phyloP scores from a whole-genome alignment of 1,284 basidiomycete genomes.

The Malassezia equina region DNA sequence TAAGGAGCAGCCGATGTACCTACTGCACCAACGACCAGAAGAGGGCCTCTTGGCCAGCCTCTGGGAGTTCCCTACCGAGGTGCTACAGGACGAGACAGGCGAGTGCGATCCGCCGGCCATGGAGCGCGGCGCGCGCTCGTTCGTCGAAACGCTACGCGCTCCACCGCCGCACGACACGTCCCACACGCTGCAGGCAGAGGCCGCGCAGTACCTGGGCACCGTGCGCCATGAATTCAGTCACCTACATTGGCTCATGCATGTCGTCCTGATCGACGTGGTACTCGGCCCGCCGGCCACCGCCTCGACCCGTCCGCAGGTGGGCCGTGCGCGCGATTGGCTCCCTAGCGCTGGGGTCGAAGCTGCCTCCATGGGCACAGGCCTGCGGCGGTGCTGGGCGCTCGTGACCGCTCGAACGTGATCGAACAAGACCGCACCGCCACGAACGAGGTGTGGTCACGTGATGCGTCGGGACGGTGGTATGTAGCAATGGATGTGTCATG shows the following conservation, averaged over 20 bases:
- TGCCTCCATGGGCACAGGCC: conserved; percentile 13
- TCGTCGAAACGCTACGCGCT: background rate
- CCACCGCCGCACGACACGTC: background rate
- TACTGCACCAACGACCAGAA: conserved; percentile 23
- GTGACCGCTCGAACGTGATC: background rate
- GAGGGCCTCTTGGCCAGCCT: conserved; percentile 54
- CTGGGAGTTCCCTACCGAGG: conserved; percentile 40
- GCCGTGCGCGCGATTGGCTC: background rate
- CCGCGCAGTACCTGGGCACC: background rate
- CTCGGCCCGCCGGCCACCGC: background rate
- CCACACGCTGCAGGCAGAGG: background rate
- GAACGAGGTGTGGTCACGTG: background rate
- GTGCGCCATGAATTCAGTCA: conserved; percentile 15
- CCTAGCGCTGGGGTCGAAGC: background rate
- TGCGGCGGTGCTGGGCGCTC: conserved; percentile 14
- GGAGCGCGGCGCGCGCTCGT: background rate
- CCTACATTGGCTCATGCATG: conserved; percentile 14
- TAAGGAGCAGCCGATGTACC: background rate
- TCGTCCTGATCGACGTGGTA: conserved; percentile 1
- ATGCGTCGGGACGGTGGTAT: background rate
- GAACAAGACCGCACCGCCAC: background rate
- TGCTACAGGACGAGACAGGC: background rate
- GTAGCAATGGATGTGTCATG: background rate
- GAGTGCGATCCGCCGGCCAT: background rate
- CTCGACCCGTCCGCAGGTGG: background rate